phyloP scores from a whole-genome alignment of 2,329 filamentous ascomycete genomes.

The Sporothrix curviconia region DNA sequence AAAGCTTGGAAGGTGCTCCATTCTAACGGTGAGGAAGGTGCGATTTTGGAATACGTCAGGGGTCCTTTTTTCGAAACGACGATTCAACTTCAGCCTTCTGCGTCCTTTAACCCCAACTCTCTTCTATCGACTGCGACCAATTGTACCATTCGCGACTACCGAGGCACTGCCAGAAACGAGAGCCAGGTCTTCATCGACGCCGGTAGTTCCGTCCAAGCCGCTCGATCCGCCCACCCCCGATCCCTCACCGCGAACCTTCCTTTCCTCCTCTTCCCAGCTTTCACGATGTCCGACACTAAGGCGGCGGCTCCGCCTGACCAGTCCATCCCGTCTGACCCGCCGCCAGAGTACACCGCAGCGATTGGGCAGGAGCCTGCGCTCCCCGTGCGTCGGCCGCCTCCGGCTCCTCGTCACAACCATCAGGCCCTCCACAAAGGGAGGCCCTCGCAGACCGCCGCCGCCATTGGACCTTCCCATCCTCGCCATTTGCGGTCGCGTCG shows the following conservation, averaged over 20 bases:
- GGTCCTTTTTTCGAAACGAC: background rate
- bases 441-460: constrained; percentile 46
- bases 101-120: background rate
- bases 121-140: background rate
- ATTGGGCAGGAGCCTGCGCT: constrained; percentile 30
- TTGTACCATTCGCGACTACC: background rate
- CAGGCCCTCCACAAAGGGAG: background rate
- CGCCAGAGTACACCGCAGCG: constrained; percentile 41
- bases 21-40: background rate
- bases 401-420: constrained; percentile 20
- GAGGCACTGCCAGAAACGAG: no score
- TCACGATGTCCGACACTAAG: constrained; percentile 16
- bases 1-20: background rate
- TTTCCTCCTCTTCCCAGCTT: background rate
- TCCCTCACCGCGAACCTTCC: background rate
- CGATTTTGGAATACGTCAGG: background rate
- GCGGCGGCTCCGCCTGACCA: background rate
- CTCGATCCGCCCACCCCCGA: background rate
- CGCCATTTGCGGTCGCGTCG: constrained; percentile 68
- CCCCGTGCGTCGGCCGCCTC: constrained; percentile 26
- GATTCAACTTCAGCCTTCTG: background rate
- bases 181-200: no score
- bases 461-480: constrained; percentile 77
- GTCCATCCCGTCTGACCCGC: constrained; percentile 31
- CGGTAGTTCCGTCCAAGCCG: background rate